phyloP scores from a whole-genome alignment of 257 asterid genomes.

The Handroanthus guayacan region DNA sequence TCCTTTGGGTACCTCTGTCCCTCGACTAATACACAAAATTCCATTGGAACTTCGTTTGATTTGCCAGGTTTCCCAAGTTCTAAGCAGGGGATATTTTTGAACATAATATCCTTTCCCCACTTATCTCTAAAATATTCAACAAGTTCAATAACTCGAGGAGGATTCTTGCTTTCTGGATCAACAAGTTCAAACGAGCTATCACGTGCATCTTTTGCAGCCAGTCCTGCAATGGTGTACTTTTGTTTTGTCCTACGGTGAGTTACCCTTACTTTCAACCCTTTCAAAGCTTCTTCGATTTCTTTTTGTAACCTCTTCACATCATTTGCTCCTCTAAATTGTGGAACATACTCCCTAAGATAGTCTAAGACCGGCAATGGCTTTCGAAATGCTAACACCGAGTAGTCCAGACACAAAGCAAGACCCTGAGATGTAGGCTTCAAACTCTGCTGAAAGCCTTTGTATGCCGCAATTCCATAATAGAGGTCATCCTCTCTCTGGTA shows the following conservation, averaged over 20 bases:
- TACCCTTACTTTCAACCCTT: constrained; percentile 70
- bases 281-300: constrained; percentile 32
- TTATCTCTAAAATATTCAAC: constrained; percentile 57
- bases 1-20: constrained; percentile 75
- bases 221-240: constrained; percentile 50
- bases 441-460: constrained; percentile 64
- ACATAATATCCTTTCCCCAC: constrained; percentile 47
- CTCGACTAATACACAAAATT: constrained; percentile 64
- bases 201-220: constrained; percentile 37
- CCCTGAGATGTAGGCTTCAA: constrained; percentile 68
- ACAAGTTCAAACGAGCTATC: constrained; percentile 38
- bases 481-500: constrained; percentile 40
- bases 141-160: constrained; percentile 29
- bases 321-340: constrained; percentile 25
- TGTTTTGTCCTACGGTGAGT: constrained; percentile 65
- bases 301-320: constrained; percentile 28
- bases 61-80: constrained; percentile 51
- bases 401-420: constrained; percentile 63
- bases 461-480: constrained; percentile 54
- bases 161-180: constrained; percentile 43
- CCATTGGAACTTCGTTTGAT: constrained; percentile 59
- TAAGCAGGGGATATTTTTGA: constrained; percentile 59
- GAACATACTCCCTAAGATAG: constrained; percentile 44
- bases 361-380: constrained; percentile 59
- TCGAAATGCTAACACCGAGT: constrained; percentile 56